Evolutionary conservation across 2,329 filamentous ascomycete genomes (phyloP), one percentile per base, ranked within the genome.

Genomic region (Xylariales sp.): DNA sequence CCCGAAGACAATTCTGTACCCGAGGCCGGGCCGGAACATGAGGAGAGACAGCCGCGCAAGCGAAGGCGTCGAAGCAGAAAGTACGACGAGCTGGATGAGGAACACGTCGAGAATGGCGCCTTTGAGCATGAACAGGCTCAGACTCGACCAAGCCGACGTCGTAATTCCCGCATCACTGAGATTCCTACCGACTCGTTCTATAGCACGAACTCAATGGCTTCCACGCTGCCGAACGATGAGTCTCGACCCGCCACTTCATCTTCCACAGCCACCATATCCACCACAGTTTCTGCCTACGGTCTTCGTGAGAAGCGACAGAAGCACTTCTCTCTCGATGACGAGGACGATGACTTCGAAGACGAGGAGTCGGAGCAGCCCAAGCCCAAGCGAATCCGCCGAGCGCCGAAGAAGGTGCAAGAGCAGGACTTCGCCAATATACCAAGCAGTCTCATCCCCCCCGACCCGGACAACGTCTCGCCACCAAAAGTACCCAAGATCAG

Each of bases 241-340:
- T 69, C 69, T 5, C 68, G 75, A 3, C 75, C 74, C 1, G 69
- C 67, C 0, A 74, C 74, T 0, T 68, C 76, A 2, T 73, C 71
- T 0, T 79, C 76, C 1, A 75, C 71, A 5, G 70, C 66, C 8
- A 71, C 70, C 6, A 61, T 62, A 3, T 69, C 69, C 25, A 76
- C 73, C 2, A 62, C 60, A 4, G 70, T 71, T 38, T 76, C 74
- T 0, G 68, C 74, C 51, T 74, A 74, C 1, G 69, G 53, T n/a
- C 51, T 78, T 46, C 66, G 75, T 4, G 72, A 74, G 20, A 78
- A 77, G 55, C 66, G 73, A 7, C 72, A 73, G 51, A 74, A 74
- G 50, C 70, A 72, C 37, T 77, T 74, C 61, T 65, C 68, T 1
- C 67, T 74, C 4, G 66, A 74, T 31, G 65, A 70, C 7, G 67